These are phyloP conservation scores for Aspergillus panamensis DNA, from an alignment of 495 filamentous ascomycete species.

Conservation along the genomic window DNA sequence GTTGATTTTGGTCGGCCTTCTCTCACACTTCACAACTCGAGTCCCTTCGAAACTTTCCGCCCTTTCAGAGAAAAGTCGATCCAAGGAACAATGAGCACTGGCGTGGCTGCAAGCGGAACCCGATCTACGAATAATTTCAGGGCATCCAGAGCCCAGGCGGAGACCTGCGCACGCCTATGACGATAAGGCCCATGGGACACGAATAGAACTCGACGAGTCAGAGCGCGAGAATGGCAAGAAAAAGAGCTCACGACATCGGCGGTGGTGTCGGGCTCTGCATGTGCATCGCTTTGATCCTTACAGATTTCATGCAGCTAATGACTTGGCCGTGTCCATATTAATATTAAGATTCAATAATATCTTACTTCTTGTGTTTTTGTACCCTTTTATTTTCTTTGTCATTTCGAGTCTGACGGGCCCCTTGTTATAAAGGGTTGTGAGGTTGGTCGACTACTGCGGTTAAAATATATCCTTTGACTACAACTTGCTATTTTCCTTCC, in stretches of 20 bases:
- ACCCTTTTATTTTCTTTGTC: neutral
- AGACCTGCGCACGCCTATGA: slow-evolving; percentile 23
- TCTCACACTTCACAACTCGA: neutral
- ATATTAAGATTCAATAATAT: too few relatives aligned
- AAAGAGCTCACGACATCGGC: slow-evolving; percentile 21
- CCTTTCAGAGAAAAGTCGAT: slow-evolving; percentile 13
- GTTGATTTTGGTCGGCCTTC: slow-evolving; percentile 5
- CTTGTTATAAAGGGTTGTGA: too few relatives aligned
- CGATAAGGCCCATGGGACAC: slow-evolving; percentile 28
- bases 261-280: slow-evolving; percentile 9
- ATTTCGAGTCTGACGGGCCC: neutral
- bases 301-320: slow-evolving; percentile 29
- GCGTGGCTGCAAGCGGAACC: slow-evolving; percentile 25
- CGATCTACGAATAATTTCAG: slow-evolving; percentile 26
- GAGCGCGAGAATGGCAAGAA: slow-evolving; percentile 25
- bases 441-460: too few relatives aligned
- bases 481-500: too few relatives aligned
- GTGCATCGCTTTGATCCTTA: slow-evolving; percentile 31
- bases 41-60: slow-evolving; percentile 12
- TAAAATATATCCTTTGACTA: too few relatives aligned
- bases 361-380: slow-evolving; percentile 6
- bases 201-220: slow-evolving; percentile 35
- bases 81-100: slow-evolving; percentile 20
- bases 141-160: slow-evolving; percentile 16
- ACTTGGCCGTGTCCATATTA: neutral